Conservation (phyloP, 2,329 filamentous ascomycete species). For the Fusarium citri region DNA sequence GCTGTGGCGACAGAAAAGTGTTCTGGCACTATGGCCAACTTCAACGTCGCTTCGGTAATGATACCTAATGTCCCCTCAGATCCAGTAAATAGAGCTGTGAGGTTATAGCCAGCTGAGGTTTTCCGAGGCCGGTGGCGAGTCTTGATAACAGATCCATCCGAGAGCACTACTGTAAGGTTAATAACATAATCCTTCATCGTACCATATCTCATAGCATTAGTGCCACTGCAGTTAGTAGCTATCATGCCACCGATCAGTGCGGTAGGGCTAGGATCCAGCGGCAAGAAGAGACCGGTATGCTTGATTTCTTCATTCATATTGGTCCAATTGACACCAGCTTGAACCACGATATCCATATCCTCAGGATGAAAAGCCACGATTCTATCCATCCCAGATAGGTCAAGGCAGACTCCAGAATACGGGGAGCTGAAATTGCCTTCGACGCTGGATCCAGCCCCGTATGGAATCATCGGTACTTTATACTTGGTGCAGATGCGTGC, state of each 20-base stretch:
- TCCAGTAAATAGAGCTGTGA: constrained; percentile 76
- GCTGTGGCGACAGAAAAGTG: constrained; percentile 74
- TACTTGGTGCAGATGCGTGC: constrained; percentile 71
- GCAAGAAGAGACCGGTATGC: constrained; percentile 73
- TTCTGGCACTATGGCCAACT: constrained; percentile 72
- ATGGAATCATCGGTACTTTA: constrained; percentile 77
- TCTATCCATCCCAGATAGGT: constrained; percentile 75
- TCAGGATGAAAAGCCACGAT: constrained; percentile 73
- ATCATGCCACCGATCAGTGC: constrained; percentile 71
- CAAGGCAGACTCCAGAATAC: constrained; percentile 75
- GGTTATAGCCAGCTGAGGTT: constrained; percentile 77
- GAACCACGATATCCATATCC: constrained; percentile 78
- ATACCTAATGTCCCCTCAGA: constrained; percentile 78
- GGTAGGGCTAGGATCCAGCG: constrained; percentile 74
- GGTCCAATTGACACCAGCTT: constrained; percentile 76
- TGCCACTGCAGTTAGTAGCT: constrained; percentile 74
- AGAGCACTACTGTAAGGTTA: constrained; percentile 76
- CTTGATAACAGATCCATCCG: constrained; percentile 74
- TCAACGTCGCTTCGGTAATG: constrained; percentile 77
- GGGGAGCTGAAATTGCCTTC: constrained; percentile 79
- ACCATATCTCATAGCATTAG: constrained; percentile 73
- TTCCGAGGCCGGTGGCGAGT: constrained; percentile 75
- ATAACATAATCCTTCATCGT: constrained; percentile 83
- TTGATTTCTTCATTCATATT: constrained; percentile 73
- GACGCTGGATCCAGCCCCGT: constrained; percentile 78